A percentile compares a stretch with the other conserved stretches of the same genome.
These are phyloP conservation scores for Coprinopsis sp. DNA, from an alignment of 768 basidiomycete species.

Conservation along the genomic window DNA sequence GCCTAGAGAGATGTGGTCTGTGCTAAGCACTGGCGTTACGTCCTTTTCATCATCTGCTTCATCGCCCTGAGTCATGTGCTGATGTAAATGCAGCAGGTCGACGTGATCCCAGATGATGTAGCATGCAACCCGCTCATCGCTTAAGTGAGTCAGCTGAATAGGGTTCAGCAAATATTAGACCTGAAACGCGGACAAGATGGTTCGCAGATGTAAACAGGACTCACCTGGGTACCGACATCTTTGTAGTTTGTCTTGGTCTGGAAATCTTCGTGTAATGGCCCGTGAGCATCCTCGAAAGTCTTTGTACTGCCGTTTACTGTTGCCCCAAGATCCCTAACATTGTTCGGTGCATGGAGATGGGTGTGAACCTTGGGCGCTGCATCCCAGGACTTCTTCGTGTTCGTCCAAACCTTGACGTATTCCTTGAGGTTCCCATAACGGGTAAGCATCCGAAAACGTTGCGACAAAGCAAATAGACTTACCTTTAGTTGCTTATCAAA, in stretches of 20 bases:
- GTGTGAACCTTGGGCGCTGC: slow-evolving; percentile 33
- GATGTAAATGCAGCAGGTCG: too few relatives aligned
- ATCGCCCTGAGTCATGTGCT: too few relatives aligned
- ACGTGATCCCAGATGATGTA: too few relatives aligned
- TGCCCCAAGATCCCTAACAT: slow-evolving; percentile 28
- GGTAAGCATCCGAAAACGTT: background rate
- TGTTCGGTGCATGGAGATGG: slow-evolving; percentile 23
- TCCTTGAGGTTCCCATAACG: slow-evolving; percentile 10
- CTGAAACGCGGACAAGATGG: background rate
- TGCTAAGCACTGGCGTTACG: too few relatives aligned
- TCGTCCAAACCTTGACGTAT: background rate
- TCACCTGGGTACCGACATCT: slow-evolving; percentile 26
- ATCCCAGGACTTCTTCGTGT: slow-evolving; percentile 27
- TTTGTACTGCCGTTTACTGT: slow-evolving; percentile 25
- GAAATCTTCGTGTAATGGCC: slow-evolving; percentile 25
- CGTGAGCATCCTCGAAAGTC: slow-evolving; percentile 31
- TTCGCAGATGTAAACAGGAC: background rate
- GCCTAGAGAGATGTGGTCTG: too few relatives aligned
- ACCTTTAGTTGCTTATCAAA: slow-evolving; percentile 13
- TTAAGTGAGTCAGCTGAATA: background rate
- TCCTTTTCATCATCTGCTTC: too few relatives aligned
- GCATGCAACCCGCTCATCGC: too few relatives aligned
- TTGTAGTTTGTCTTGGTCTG: slow-evolving; percentile 26
- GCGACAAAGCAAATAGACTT: background rate
- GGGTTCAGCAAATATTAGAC: background rate